phyloP scores from a whole-genome alignment of 2,329 filamentous ascomycete genomes.

The Cladosporium colombiae region DNA sequence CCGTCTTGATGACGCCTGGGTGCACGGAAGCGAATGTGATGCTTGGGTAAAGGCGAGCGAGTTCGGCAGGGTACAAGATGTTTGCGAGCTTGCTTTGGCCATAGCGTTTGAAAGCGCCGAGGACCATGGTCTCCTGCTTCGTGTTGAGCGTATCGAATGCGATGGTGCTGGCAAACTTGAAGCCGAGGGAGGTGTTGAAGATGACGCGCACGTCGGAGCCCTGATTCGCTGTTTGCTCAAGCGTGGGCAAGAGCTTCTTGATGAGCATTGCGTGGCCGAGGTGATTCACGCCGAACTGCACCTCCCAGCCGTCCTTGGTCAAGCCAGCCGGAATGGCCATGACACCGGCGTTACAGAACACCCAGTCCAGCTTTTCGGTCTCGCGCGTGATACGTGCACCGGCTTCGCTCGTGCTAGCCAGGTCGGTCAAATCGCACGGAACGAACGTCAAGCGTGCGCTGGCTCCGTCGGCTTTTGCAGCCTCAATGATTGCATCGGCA shows the following conservation, averaged over 20 bases:
- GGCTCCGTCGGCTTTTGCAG: constrained; percentile 37
- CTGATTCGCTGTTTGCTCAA: constrained; percentile 29
- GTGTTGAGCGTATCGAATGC: constrained; percentile 34
- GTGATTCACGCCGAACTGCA: constrained; percentile 39
- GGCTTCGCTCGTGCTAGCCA: constrained; percentile 27
- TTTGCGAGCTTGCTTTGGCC: constrained; percentile 53
- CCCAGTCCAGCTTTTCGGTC: constrained; percentile 32
- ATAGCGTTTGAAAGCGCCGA: constrained; percentile 40
- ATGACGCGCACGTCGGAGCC: constrained; percentile 33
- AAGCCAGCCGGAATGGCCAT: constrained; percentile 30
- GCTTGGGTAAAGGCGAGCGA: constrained; percentile 42
- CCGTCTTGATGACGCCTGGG: constrained; percentile 46
- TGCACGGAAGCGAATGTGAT: constrained; percentile 43
- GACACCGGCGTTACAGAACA: constrained; percentile 35
- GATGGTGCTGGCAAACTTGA: constrained; percentile 26
- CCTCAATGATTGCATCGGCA: constrained; percentile 47
- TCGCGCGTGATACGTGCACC: constrained; percentile 26
- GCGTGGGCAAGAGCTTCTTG: constrained; percentile 31
- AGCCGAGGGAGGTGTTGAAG: constrained; percentile 33
- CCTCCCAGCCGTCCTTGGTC: constrained; percentile 36
- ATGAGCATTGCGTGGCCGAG: constrained; percentile 38
- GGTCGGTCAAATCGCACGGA: constrained; percentile 31
- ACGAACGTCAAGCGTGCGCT: constrained; percentile 43
- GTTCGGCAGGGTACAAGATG: constrained; percentile 44
- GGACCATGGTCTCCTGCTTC: constrained; percentile 19